A percentile compares a stretch with the other conserved stretches of the same genome.
Evolutionary conservation across 1,284 basidiomycete species (phyloP).

Genomic region (Trichosporon ovoides): DNA sequence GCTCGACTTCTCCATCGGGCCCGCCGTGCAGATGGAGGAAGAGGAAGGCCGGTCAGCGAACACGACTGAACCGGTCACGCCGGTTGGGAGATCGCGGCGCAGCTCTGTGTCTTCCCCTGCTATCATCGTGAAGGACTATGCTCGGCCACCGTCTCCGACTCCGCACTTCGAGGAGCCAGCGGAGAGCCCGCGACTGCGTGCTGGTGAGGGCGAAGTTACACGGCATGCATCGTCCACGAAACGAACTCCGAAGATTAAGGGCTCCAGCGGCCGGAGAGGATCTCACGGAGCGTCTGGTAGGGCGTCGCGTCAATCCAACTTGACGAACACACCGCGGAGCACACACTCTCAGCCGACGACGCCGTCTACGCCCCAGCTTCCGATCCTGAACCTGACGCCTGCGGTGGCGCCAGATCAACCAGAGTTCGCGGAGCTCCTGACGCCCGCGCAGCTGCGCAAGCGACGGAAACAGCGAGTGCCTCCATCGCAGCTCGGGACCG

Average conservation of each 20-base stretch:
- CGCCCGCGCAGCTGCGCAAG: constrained; percentile 32
- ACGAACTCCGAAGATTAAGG: not conserved
- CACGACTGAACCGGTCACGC: no score
- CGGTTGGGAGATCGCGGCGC: not conserved
- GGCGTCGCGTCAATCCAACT: not conserved
- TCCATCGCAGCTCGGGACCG: not conserved
- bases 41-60: not conserved
- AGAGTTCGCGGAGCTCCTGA: constrained; percentile 42
- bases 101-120: not conserved
- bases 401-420: constrained; percentile 22
- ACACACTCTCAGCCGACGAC: not conserved
- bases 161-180: not conserved
- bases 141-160: not conserved
- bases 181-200: not conserved
- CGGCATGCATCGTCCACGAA: not conserved
- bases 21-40: not conserved
- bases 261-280: not conserved
- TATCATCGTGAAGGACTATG: not conserved
- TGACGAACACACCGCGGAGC: not conserved
- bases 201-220: not conserved
- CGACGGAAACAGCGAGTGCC: constrained; percentile 16
- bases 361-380: constrained; percentile 7
- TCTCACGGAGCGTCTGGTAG: not conserved
- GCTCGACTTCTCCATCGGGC: not conserved
- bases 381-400: constrained; percentile 11